Conservation (phyloP, 371 early-diverging fungal genomes). For the Cokeromyces recurvatus region DNA sequence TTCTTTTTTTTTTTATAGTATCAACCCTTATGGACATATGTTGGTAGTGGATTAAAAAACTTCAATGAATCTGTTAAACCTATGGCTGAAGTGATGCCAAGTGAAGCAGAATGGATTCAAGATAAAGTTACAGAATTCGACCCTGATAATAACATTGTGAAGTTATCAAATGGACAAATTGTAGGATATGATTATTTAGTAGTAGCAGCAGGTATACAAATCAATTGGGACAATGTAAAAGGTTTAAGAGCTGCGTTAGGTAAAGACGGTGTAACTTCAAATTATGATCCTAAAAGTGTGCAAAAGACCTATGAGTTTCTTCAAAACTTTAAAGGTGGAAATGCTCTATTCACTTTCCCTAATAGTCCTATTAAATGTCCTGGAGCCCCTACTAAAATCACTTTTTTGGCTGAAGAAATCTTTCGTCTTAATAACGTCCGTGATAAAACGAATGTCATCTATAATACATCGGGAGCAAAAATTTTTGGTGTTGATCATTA, state of each 20-base stretch:
- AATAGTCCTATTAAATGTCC: conserved; percentile 88
- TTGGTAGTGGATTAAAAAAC: conserved; percentile 83
- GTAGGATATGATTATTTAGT: conserved; percentile 84
- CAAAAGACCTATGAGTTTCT: conserved; percentile 74
- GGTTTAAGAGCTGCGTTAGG: conserved; percentile 75
- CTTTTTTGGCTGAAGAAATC: conserved; percentile 82
- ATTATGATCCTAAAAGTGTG: conserved; percentile 75
- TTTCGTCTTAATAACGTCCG: conserved; percentile 71
- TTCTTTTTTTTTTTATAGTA: conserved; percentile 43
- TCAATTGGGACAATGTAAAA: conserved; percentile 75
- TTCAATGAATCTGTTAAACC: conserved; percentile 66
- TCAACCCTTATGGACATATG: conserved; percentile 89
- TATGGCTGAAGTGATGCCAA: conserved; percentile 66
- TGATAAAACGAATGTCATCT: conserved; percentile 63
- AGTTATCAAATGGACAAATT: conserved; percentile 59
- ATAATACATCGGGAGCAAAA: conserved; percentile 76
- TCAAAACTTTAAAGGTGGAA: conserved; percentile 72
- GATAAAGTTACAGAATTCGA: conserved; percentile 64
- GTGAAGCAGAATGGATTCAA: conserved; percentile 73
- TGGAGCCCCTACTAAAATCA: conserved; percentile 90
- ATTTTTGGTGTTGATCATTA: conserved; percentile 90
- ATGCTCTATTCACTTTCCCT: conserved; percentile 89
- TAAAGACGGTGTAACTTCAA: conserved; percentile 79
- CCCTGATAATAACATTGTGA: conserved; percentile 67
- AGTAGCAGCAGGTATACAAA: conserved; percentile 83